A percentile compares a stretch with the other conserved stretches of the same genome.
These are phyloP conservation scores for Rhizoclosmatium sp. DNA, from an alignment of 192 early-diverging fungal genomes.

Conservation along the genomic window DNA sequence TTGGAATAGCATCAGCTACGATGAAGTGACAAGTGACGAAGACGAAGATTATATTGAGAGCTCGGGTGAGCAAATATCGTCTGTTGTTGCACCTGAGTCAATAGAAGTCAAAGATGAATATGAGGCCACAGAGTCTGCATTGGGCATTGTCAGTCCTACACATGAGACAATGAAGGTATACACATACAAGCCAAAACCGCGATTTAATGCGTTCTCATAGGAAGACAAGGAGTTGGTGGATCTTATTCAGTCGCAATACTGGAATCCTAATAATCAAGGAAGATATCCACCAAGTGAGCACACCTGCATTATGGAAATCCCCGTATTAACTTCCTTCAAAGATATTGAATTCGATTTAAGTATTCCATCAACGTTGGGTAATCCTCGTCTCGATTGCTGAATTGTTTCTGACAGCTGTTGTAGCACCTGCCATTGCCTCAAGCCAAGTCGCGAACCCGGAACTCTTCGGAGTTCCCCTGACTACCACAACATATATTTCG, in stretches of 20 bases:
- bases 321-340: not conserved
- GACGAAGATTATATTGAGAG: no score
- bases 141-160: no score
- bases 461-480: conserved; percentile 21
- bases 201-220: not conserved
- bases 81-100: no score
- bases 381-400: not conserved
- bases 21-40: no score
- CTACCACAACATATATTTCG: conserved; percentile 32
- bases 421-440: conserved; percentile 27
- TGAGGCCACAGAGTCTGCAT: no score
- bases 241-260: not conserved
- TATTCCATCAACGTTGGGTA: conserved; percentile 13
- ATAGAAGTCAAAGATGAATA: no score
- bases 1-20: conserved; percentile 19
- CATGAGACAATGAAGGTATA: no score
- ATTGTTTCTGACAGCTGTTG: not conserved
- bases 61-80: no score
- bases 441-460: not conserved
- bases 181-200: no score
- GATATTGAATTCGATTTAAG: conserved; percentile 23
- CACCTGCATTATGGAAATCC: no score
- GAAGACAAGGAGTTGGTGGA: not conserved
- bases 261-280: not conserved
- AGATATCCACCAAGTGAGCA: not conserved